Conservation (phyloP, 225 moss, liverwort and hornwort genomes). For the Physcomitrium patens region DNA sequence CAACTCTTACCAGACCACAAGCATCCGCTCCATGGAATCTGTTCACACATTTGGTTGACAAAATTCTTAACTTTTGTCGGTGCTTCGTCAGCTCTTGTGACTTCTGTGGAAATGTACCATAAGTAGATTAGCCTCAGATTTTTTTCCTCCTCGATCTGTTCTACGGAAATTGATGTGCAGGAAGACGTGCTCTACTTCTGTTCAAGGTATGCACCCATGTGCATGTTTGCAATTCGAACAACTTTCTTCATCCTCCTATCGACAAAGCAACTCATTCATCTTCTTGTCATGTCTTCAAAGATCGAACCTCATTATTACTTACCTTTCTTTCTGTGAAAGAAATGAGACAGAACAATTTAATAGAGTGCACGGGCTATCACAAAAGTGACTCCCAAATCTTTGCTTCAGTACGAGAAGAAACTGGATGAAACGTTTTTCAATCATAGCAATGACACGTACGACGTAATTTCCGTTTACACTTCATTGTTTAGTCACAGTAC, state of each 20-base stretch:
- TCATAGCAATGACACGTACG: no score
- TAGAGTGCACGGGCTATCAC: no score
- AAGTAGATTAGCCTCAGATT: background rate
- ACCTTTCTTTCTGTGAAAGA: no score
- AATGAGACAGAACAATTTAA: no score
- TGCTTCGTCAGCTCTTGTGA: background rate
- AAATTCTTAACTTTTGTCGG: conserved; percentile 19
- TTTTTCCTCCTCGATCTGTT: background rate
- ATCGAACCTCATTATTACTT: no score
- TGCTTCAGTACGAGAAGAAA: no score
- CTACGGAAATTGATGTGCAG: background rate
- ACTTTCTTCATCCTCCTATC: background rate
- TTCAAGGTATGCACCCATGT: background rate
- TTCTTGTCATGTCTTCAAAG: no score
- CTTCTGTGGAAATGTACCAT: conserved; percentile 16
- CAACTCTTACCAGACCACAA: background rate
- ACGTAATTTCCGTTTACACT: no score
- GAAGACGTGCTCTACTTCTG: background rate
- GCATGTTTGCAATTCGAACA: background rate
- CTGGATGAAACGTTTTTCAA: no score
- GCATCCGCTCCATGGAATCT: background rate
- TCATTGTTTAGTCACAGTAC: no score
- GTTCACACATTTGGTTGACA: background rate
- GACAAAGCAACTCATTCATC: no score
- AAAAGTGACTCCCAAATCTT: no score